Base-by-base conservation (phyloP, 768 basidiomycete species). In the Crucibulum laeve region DNA sequence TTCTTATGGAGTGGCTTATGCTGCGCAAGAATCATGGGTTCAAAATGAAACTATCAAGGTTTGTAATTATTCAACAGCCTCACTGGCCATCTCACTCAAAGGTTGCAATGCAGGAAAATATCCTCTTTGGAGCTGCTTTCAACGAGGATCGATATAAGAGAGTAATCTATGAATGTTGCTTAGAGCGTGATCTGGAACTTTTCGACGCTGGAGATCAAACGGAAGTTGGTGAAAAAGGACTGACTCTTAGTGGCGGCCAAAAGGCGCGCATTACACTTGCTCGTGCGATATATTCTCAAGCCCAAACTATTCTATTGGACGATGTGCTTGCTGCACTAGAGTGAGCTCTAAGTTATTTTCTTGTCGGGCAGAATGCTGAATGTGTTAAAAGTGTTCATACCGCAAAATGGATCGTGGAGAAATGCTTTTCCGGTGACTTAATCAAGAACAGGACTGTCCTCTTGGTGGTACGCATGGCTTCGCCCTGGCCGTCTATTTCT, bases 381-480 rank as follows among this genome's bases (percentile, higher is more conserved):
- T 32, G 13, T 19, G 8, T 36, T 17, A 11, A 36, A 17, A 22
- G 36, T 57, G 85, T 88, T 1, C 88, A 91, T 53, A 91, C 88
- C 0, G 84, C 89, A 0, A 80, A 87, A 50, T 87, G 89, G 64
- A 77, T 96, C 34, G 84, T 83, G 53, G 70, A 80, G 15, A 73
- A 89, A 41, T 92, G 89, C 53, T 71, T 96, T 33, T 69, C 73
- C 44, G 91, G 93, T 8, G 81, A 84, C 32, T 67, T 95, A 38
- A 71, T 91, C 56, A 63, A 69, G n/a, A 80, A 77, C 10, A 75
- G 91, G 42, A 95, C 93, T 0, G 68, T 93, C 41, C 72, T 95
- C 34, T 73, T 96, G 24, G 91, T 95, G 33, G 78, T 78, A 53
- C 32, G 69, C 61, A 4, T 8, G 6, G 4, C 14, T 19, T 15